Conservation (phyloP, 2,329 filamentous ascomycete species). For the Diaporthe capsici region DNA sequence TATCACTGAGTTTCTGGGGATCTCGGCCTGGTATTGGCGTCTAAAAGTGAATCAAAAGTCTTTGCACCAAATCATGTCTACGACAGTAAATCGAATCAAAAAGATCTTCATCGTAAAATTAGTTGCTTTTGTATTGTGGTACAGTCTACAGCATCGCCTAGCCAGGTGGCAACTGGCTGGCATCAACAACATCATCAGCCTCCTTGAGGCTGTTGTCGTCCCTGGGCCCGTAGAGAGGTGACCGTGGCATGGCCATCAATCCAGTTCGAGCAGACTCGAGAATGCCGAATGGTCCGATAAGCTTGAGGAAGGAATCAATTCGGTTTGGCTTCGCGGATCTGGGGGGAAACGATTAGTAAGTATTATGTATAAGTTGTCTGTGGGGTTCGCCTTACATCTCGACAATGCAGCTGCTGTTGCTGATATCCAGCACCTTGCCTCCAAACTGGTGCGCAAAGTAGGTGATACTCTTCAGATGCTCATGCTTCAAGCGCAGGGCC, state of each 20-base stretch:
- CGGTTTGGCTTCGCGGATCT: slow-evolving; percentile 92
- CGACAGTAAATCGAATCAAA: not conserved
- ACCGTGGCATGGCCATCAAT: slow-evolving; percentile 95
- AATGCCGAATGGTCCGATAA: slow-evolving; percentile 94
- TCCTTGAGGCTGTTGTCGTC: slow-evolving; percentile 83
- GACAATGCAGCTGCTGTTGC: slow-evolving; percentile 98
- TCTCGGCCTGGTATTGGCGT: slow-evolving; percentile 14
- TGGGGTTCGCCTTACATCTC: slow-evolving; percentile 81
- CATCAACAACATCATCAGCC: slow-evolving; percentile 94
- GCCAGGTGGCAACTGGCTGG: slow-evolving; percentile 92
- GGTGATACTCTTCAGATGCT: slow-evolving; percentile 96
- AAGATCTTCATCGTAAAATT: slow-evolving; percentile 19
- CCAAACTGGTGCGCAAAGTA: slow-evolving; percentile 98
- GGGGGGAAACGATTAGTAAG: slow-evolving; percentile 45
- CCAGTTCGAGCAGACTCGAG: slow-evolving; percentile 96
- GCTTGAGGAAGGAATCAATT: slow-evolving; percentile 98
- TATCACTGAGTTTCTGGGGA: not conserved
- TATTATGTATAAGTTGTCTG: not conserved
- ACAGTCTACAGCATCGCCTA: slow-evolving; percentile 57
- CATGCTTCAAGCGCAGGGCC: slow-evolving; percentile 95
- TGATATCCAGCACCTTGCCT: slow-evolving; percentile 97
- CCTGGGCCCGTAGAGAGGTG: slow-evolving; percentile 82
- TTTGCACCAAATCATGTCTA: slow-evolving; percentile 9
- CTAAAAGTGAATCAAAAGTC: slow-evolving; percentile 30
- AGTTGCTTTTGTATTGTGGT: slow-evolving; percentile 29